A percentile compares a stretch with the other conserved stretches of the same genome.
phyloP scores from a whole-genome alignment of 108 stramenopile species.

The Stephanodiscus minutulus region DNA sequence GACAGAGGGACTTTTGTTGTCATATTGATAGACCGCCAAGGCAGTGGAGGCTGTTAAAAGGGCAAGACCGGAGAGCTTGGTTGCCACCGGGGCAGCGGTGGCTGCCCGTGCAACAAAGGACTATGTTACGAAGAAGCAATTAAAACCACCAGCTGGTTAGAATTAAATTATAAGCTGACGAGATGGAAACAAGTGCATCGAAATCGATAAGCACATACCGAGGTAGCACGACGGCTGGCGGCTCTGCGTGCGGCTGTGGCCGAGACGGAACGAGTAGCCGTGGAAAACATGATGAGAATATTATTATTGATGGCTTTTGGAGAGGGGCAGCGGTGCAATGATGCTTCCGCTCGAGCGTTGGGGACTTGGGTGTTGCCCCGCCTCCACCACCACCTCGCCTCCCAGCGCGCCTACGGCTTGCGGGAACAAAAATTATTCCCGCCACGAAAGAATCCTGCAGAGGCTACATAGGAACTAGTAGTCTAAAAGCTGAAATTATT shows the following conservation, averaged over 20 bases:
- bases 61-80: conserved; percentile 23
- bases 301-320: no score
- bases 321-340: no score
- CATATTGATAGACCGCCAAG: conserved; percentile 11
- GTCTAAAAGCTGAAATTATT: no score
- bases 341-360: no score
- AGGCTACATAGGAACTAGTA: no score
- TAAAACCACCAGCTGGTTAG: background rate
- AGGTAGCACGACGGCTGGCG: conserved; percentile 28
- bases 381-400: no score
- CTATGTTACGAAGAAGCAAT: conserved; percentile 2
- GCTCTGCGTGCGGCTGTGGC: conserved; percentile 34
- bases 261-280: conserved; percentile 26
- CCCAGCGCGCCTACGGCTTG: no score
- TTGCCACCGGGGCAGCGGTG: conserved; percentile 21
- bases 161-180: background rate
- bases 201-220: conserved; percentile 16
- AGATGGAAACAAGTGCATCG: background rate
- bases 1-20: conserved; percentile 5
- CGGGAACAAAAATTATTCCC: no score
- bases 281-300: conserved; percentile 23
- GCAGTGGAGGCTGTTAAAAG: conserved; percentile 29
- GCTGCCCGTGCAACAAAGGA: conserved; percentile 23
- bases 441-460: no score
- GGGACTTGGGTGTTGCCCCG: no score